Evolutionary conservation across 345 rosid genomes (phyloP).

Genomic region (Salix dunnii): DNA sequence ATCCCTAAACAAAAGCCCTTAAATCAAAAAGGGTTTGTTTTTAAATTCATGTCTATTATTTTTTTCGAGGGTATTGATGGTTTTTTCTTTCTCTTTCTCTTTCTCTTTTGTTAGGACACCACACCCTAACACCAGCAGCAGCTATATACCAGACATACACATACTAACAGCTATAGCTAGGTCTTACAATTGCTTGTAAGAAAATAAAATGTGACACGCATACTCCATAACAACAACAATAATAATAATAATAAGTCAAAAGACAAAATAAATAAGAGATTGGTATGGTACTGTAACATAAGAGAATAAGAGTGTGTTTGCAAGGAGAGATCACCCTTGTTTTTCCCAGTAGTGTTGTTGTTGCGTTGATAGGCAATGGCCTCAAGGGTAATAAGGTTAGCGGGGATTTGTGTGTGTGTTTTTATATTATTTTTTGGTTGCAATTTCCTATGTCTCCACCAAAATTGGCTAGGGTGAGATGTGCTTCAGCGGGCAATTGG

Average conservation of each 20-base stretch:
- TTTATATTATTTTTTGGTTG: neutral
- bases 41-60: neutral
- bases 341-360: conserved; percentile 21
- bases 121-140: neutral
- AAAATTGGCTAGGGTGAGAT: neutral
- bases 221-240: neutral
- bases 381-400: neutral
- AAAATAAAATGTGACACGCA: conserved; percentile 6
- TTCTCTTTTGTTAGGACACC: neutral
- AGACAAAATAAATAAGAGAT: conserved; percentile 1
- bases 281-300: conserved; percentile 20
- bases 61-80: neutral
- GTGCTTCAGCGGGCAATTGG: neutral
- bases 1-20: neutral
- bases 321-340: conserved; percentile 26
- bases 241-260: neutral
- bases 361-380: conserved; percentile 9
- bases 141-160: neutral
- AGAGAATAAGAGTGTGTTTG: conserved; percentile 8
- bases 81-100: neutral
- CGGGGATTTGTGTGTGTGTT: neutral
- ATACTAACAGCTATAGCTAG: conserved; percentile 5
- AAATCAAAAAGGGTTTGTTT: conserved; percentile 10
- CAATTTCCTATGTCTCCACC: neutral
- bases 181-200: conserved; percentile 5